Percentiles rank a stretch among this genome's conserved stretches.
Conservation (phyloP, 106 monocot species). For the Dioscorea dumetorum region DNA sequence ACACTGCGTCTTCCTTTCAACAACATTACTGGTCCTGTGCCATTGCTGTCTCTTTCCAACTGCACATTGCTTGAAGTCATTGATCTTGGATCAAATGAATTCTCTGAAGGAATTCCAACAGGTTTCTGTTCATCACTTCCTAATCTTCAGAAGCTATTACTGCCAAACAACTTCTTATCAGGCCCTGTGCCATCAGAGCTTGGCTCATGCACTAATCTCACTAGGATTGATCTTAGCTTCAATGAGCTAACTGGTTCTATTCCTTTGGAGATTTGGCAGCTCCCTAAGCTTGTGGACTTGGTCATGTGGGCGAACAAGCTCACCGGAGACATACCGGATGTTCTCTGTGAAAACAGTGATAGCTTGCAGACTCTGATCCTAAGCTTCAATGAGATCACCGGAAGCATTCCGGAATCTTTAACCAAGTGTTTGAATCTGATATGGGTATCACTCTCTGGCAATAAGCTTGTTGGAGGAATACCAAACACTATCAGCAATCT, state of each 20-base stretch:
- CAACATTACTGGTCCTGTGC: constrained; percentile 51
- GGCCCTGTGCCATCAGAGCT: constrained; percentile 34
- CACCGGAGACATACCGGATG: constrained; percentile 50
- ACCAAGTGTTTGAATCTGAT: constrained; percentile 40
- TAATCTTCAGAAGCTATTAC: constrained; percentile 25
- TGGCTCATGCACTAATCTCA: constrained; percentile 27
- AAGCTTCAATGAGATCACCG: constrained; percentile 45
- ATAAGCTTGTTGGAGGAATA: constrained; percentile 30
- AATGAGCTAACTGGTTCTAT: constrained; percentile 47
- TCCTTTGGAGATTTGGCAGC: constrained; percentile 30
- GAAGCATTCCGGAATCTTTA: constrained; percentile 46
- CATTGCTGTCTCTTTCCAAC: constrained; percentile 29
- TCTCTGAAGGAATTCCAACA: constrained; percentile 38
- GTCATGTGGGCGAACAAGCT: constrained; percentile 70
- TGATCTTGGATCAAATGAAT: constrained; percentile 54
- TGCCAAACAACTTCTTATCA: constrained; percentile 40
- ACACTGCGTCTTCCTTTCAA: constrained; percentile 50
- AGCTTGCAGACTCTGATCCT: constrained; percentile 52
- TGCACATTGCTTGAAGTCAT: constrained; percentile 45
- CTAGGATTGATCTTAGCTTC: constrained; percentile 56
- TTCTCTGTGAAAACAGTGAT: constrained; percentile 33
- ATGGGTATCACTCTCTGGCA: constrained; percentile 66
- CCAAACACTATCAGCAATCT: constrained; percentile 34
- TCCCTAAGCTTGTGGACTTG: constrained; percentile 45
- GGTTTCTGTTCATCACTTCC: constrained; percentile 44